A percentile compares a stretch with the other conserved stretches of the same genome.
phyloP scores from a whole-genome alignment of 345 rosid genomes.

The Rhodamnia rubescens region DNA sequence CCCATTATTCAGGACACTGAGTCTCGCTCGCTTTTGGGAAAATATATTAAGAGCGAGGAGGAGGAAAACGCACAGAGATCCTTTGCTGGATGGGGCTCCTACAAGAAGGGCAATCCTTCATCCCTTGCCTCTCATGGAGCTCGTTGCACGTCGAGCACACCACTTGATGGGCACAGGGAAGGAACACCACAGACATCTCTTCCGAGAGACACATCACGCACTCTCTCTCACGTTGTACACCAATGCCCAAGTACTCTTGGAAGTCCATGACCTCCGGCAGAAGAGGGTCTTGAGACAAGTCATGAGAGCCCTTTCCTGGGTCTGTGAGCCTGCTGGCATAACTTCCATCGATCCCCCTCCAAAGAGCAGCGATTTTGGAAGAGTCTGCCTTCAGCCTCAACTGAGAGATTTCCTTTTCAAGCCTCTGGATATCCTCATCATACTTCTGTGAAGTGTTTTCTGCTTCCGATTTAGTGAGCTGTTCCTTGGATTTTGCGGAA shows the following conservation, averaged over 20 bases:
- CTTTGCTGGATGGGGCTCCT: constrained; percentile 39
- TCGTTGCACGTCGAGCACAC: constrained; percentile 47
- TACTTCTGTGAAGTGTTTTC: constrained; percentile 34
- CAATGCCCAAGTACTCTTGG: constrained; percentile 17
- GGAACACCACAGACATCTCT: constrained; percentile 44
- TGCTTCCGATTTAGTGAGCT: constrained; percentile 34
- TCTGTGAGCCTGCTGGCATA: constrained; percentile 27
- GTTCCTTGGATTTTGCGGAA: constrained; percentile 38
- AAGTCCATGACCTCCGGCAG: neutral
- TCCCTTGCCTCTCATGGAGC: constrained; percentile 52
- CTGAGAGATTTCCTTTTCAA: constrained; percentile 53
- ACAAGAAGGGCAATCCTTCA: constrained; percentile 66
- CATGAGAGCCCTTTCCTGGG: neutral
- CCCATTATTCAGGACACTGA: constrained; percentile 12
- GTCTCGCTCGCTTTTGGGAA: constrained; percentile 11
- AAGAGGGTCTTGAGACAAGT: neutral
- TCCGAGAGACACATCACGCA: constrained; percentile 89
- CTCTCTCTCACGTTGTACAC: constrained; percentile 67
- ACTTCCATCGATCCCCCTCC: constrained; percentile 46
- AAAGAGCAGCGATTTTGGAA: constrained; percentile 57
- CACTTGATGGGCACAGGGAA: constrained; percentile 53
- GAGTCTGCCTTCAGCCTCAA: constrained; percentile 55
- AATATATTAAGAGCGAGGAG: constrained; percentile 19
- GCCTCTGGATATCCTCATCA: constrained; percentile 46
- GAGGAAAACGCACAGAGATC: constrained; percentile 15